Percentiles rank a stretch among this genome's conserved stretches.
Evolutionary conservation across 306 rosid species (phyloP).

Genomic region (Lathyrus sativus): DNA sequence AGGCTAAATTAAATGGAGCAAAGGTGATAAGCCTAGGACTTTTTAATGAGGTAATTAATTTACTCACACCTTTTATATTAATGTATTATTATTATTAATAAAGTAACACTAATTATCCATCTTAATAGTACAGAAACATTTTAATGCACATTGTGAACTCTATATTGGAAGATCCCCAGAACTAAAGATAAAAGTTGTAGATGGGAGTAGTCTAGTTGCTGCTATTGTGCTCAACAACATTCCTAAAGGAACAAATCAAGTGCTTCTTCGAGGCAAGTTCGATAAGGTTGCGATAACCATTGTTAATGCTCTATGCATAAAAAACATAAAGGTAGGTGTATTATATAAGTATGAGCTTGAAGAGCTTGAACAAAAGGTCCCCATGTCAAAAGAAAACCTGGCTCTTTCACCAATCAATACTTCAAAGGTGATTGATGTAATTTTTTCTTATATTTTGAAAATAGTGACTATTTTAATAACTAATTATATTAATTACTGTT

Average conservation of each 20-base stretch:
- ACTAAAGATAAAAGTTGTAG: constrained; percentile 68
- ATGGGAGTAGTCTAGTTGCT: constrained; percentile 68
- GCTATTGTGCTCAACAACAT: constrained; percentile 54
- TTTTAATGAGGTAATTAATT: constrained; percentile 44
- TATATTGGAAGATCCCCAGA: constrained; percentile 51
- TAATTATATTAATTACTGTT: background rate
- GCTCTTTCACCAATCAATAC: constrained; percentile 40
- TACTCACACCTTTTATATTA: background rate
- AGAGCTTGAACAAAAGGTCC: constrained; percentile 46
- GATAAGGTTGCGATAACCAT: constrained; percentile 32
- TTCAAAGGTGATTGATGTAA: constrained; percentile 43
- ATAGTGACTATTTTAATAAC: background rate
- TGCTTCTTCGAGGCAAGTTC: constrained; percentile 60
- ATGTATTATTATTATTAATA: too few species aligned
- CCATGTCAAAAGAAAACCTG: constrained; percentile 23
- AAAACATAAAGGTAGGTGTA: constrained; percentile 46
- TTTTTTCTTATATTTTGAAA: background rate
- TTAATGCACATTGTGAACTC: constrained; percentile 53
- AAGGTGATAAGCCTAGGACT: constrained; percentile 50
- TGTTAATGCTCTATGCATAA: constrained; percentile 33
- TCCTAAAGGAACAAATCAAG: constrained; percentile 60
- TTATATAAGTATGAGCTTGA: constrained; percentile 40
- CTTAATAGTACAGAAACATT: constrained; percentile 40
- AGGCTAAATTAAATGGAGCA: constrained; percentile 40
- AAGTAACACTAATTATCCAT: too few species aligned